phyloP scores from a whole-genome alignment of 257 asterid genomes.

The Nicotiana obtusifolia region DNA sequence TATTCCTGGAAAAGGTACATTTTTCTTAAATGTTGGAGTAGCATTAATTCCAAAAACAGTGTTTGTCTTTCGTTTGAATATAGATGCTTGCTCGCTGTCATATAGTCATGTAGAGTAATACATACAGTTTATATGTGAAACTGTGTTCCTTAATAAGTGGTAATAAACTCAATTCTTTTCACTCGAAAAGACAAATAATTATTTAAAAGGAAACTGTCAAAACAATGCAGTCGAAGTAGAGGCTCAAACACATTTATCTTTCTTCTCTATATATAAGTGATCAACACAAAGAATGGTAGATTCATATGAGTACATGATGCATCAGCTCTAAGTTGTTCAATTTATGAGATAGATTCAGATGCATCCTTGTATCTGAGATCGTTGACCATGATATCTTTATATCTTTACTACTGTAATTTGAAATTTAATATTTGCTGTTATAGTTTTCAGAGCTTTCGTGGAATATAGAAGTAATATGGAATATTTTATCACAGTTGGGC shows the following conservation, averaged over 20 bases:
- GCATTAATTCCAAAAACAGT: not conserved
- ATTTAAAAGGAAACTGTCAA: not conserved
- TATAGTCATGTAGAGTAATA: not conserved
- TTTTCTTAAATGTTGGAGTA: not conserved
- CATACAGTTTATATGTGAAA: not conserved
- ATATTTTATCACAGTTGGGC: not conserved
- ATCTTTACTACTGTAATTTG: not conserved
- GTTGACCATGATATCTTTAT: not conserved
- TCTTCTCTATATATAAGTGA: not conserved
- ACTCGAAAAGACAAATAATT: not conserved
- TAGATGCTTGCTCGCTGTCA: not conserved
- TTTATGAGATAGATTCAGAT: not conserved
- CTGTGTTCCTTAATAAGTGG: not conserved
- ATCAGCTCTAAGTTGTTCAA: not conserved
- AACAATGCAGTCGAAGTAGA: not conserved
- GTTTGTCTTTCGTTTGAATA: not conserved
- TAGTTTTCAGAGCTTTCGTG: slow-evolving; percentile 1
- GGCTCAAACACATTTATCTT: not conserved
- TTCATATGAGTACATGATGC: not conserved
- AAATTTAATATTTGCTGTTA: not conserved
- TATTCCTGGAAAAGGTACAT: not conserved
- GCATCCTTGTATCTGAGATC: not conserved
- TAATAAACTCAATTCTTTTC: not conserved
- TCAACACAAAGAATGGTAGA: not conserved
- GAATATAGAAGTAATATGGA: not conserved